Conservation (phyloP, 1,284 basidiomycete species). For the Leccinum cinnamomeum region DNA sequence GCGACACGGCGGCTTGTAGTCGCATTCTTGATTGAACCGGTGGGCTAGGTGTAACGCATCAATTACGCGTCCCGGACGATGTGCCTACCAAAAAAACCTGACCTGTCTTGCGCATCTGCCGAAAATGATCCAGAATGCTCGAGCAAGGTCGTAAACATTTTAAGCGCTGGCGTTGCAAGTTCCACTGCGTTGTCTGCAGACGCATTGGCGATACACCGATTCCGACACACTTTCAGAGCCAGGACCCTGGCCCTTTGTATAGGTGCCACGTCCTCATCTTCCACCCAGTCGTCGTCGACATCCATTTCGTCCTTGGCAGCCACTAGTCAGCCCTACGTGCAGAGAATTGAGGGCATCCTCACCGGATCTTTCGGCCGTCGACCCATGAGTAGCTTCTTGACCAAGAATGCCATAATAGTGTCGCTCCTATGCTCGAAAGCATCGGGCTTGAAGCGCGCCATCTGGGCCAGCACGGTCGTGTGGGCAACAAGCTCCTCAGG, state of each 20-base stretch:
- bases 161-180: constrained; percentile 71
- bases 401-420: constrained; percentile 66
- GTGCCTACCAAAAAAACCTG: constrained; percentile 29
- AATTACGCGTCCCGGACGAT: constrained; percentile 3
- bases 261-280: constrained; percentile 59
- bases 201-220: constrained; percentile 73
- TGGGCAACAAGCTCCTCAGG: constrained; percentile 63
- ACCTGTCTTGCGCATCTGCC: constrained; percentile 67
- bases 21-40: constrained; percentile 70
- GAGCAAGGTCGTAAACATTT: constrained; percentile 70
- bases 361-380: constrained; percentile 51
- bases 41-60: constrained; percentile 40
- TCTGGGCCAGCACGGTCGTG: constrained; percentile 71
- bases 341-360: constrained; percentile 20
- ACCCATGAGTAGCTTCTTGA: constrained; percentile 72
- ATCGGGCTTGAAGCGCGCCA: constrained; percentile 68
- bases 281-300: constrained; percentile 74
- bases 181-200: constrained; percentile 58
- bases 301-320: constrained; percentile 45
- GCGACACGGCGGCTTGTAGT: constrained; percentile 76
- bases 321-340: constrained; percentile 4
- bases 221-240: constrained; percentile 76
- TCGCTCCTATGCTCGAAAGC: constrained; percentile 80
- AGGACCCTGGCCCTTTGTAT: constrained; percentile 68
- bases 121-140: constrained; percentile 64